These are phyloP conservation scores for Colletotrichum lentis DNA, from an alignment of 2,329 filamentous ascomycete species.

Conservation along the genomic window DNA sequence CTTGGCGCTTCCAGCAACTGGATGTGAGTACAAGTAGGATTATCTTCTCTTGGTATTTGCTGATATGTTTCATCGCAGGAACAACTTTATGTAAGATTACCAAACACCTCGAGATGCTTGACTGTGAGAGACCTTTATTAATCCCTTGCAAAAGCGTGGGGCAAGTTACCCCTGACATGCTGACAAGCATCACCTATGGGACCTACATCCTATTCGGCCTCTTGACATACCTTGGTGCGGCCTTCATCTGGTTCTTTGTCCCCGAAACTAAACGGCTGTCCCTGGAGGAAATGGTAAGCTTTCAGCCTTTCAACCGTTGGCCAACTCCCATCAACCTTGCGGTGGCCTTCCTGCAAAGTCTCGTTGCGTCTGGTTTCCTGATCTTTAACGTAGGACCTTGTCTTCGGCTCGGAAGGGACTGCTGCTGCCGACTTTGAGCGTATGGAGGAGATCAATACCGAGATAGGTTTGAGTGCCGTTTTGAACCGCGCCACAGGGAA, in stretches of 20 bases:
- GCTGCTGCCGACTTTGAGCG: conserved; percentile 73
- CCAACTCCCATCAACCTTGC: too few species aligned
- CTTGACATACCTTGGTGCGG: conserved; percentile 68
- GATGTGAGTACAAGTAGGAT: conserved; percentile 55
- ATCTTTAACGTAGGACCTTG: conserved; percentile 59
- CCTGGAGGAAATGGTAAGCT: conserved; percentile 68
- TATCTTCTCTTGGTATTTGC: not conserved
- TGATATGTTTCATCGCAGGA: conserved; percentile 45
- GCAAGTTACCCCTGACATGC: conserved; percentile 74
- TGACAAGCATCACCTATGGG: conserved; percentile 70
- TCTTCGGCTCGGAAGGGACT: conserved; percentile 73
- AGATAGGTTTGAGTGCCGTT: conserved; percentile 66
- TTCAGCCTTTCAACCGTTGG: accelerated
- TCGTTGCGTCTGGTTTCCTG: not conserved
- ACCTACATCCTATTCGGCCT: conserved; percentile 77
- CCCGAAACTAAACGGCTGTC: conserved; percentile 71
- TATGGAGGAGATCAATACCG: conserved; percentile 76
- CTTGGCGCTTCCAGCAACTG: conserved; percentile 72
- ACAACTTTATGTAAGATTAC: conserved; percentile 59
- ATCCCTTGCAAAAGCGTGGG: conserved; percentile 55
- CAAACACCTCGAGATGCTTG: too few species aligned
- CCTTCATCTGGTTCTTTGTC: conserved; percentile 69
- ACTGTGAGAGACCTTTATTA: not conserved
- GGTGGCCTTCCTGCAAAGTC: too few species aligned
- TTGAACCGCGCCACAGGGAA: conserved; percentile 11